These are phyloP conservation scores for Boletus rex-veris DNA, from an alignment of 768 basidiomycete species.

Conservation along the genomic window DNA sequence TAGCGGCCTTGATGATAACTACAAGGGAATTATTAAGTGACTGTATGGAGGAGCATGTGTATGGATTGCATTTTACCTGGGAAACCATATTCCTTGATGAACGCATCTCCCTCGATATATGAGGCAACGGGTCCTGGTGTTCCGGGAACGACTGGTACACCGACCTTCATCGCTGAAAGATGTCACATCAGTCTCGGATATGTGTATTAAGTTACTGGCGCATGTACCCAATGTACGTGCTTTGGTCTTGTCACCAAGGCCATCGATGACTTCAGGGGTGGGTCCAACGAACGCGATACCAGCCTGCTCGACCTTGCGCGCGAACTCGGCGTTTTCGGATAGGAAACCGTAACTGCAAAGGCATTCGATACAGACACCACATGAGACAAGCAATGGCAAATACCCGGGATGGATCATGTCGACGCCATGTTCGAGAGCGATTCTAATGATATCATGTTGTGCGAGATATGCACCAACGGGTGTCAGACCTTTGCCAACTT, in stretches of 20 bases:
- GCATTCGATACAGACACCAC: slow-evolving; percentile 2
- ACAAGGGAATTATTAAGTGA: slow-evolving; percentile 14
- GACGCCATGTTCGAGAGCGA: slow-evolving; percentile 96
- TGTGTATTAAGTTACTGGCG: background rate
- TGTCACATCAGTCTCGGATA: background rate
- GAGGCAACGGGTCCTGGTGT: slow-evolving; percentile 89
- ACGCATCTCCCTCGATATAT: slow-evolving; percentile 77
- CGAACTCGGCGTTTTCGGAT: slow-evolving; percentile 95
- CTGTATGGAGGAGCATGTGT: background rate
- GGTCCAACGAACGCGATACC: slow-evolving; percentile 97
- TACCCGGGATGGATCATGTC: slow-evolving; percentile 99
- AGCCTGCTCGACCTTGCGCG: slow-evolving; percentile 96
- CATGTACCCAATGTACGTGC: slow-evolving; percentile 77
- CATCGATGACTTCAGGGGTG: slow-evolving; percentile 93
- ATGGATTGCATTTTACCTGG: slow-evolving; percentile 52
- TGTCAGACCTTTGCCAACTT: slow-evolving; percentile 93
- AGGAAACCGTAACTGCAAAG: slow-evolving; percentile 86
- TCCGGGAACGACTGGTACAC: slow-evolving; percentile 96
- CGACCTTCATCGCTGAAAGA: slow-evolving; percentile 72
- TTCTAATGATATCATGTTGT: slow-evolving; percentile 94
- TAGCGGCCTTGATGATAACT: slow-evolving; percentile 99
- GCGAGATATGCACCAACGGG: slow-evolving; percentile 97
- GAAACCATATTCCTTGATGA: slow-evolving; percentile 96
- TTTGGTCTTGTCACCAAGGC: slow-evolving; percentile 98
- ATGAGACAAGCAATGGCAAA: slow-evolving; percentile 13